Evolutionary conservation across 441 rosid genomes (phyloP), one percentile per base, ranked within the genome.

Genomic region (Adansonia rubrostipa): DNA sequence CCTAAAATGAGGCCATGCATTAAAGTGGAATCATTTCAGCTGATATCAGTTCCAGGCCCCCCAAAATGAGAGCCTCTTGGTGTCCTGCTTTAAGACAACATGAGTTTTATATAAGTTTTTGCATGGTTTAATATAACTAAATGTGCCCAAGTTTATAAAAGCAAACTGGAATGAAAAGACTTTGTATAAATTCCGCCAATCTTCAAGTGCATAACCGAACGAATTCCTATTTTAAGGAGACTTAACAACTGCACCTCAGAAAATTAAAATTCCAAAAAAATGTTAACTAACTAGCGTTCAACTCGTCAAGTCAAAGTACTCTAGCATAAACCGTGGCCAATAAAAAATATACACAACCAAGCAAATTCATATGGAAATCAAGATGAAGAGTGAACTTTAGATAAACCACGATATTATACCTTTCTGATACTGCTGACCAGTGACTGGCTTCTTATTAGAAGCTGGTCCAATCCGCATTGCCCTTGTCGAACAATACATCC

Each of bases 1-100:
- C 98, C 98, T 93, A 93, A 92, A 91, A 90, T 91, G 97, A 92
- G 96, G 98, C 96, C 99, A 95, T 90, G 95, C 87, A 90, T 88
- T 87, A 86, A 91, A 91, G 95, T 92, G 97, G 96, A 86, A 90
- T 92, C 98, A 95, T 93, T 93, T 91, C 93, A 91, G 90, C 97
- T 86, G 97, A 88, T 86, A 80, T 89, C 90, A 91, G 97, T 93
- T 92, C 92, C 95, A 91, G 95, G 97, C 91, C 89, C 96, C 90
- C 91, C 88, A 90, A 87, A 91, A 89, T 87, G 94, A 93, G 99
- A 95, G 97, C 97, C 98, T 88, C 98, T 91, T 76, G 92, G 86
- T 83, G 88, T 88, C 99, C 98, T 95, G 98, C 92, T 95, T 93
- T 91, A 89, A 95, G 93, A 93, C 90, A 93, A 95, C 91, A 95